phyloP scores from a whole-genome alignment of 805 yeast genomes.

The Candida sithepensis region DNA sequence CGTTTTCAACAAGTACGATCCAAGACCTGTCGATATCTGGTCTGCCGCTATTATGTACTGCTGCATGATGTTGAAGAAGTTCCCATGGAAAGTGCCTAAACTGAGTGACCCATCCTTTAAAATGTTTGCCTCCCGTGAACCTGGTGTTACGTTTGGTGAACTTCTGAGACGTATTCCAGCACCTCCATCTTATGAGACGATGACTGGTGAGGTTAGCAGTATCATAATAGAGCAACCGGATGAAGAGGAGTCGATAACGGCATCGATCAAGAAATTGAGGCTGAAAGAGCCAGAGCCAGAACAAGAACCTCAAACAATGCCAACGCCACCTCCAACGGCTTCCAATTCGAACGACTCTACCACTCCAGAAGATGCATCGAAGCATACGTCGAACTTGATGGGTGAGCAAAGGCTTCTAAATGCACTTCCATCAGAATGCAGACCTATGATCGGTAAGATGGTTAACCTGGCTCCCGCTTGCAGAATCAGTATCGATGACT shows the following conservation, averaged over 20 bases:
- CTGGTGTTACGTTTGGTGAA: conserved; percentile 64
- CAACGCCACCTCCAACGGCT: conserved; percentile 21
- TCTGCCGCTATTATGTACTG: conserved; percentile 87
- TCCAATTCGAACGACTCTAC: conserved; percentile 13
- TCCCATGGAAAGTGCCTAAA: conserved; percentile 94
- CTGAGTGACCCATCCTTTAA: conserved; percentile 78
- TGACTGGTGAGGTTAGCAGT: conserved; percentile 6
- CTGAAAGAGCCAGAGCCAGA: conserved; percentile 2
- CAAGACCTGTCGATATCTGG: conserved; percentile 94
- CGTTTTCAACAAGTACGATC: conserved; percentile 78
- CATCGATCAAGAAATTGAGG: neutral
- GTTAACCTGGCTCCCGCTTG: conserved; percentile 84
- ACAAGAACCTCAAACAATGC: conserved; percentile 8
- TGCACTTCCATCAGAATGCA: conserved; percentile 68
- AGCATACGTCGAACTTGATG: conserved; percentile 59
- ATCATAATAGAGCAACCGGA: neutral
- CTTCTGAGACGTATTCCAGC: conserved; percentile 53
- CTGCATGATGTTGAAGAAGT: conserved; percentile 86
- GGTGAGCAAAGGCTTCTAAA: conserved; percentile 71
- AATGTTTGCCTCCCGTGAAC: conserved; percentile 70
- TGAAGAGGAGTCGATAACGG: conserved; percentile 1
- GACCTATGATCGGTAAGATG: conserved; percentile 69
- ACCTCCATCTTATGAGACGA: conserved; percentile 34
- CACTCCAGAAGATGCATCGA: conserved; percentile 12
- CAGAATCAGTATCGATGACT: conserved; percentile 75